phyloP scores from a whole-genome alignment of 495 filamentous ascomycete genomes.

The Talaromyces adpressus region DNA sequence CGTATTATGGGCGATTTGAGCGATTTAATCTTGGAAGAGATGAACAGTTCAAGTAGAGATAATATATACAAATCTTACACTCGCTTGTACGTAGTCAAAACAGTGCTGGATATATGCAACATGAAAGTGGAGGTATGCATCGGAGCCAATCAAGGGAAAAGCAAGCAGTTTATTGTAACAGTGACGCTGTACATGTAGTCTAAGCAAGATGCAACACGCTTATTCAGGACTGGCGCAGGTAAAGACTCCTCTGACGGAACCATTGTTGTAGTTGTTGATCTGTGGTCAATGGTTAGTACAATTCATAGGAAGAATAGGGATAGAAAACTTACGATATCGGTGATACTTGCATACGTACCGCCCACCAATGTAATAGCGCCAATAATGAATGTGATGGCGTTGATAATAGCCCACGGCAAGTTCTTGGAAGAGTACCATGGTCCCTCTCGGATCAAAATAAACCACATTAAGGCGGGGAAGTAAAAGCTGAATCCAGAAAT shows the following conservation, averaged over 20 bases:
- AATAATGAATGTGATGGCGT: slow-evolving; percentile 13
- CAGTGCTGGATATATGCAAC: neutral
- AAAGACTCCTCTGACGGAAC: slow-evolving; percentile 40
- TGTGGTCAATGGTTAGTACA: slow-evolving; percentile 16
- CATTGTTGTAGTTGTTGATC: slow-evolving; percentile 36
- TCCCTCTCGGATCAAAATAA: slow-evolving; percentile 41
- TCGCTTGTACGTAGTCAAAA: neutral
- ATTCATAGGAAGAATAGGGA: neutral
- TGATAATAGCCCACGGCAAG: slow-evolving; percentile 9
- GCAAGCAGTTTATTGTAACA: neutral
- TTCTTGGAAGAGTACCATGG: slow-evolving; percentile 32
- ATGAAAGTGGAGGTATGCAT: neutral
- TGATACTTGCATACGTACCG: slow-evolving; percentile 48
- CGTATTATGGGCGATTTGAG: neutral
- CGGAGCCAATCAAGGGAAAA: neutral
- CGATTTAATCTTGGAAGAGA: neutral
- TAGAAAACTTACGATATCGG: slow-evolving; percentile 47
- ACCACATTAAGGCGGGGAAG: slow-evolving; percentile 59
- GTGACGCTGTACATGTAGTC: neutral
- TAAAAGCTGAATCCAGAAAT: slow-evolving; percentile 61
- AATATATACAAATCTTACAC: neutral
- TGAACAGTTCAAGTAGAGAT: neutral
- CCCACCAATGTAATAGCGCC: slow-evolving; percentile 45
- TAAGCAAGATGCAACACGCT: neutral
- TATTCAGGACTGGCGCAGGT: slow-evolving; percentile 26